Base-by-base conservation (phyloP, 83 land plant species). In the Diphasiastrum complanatum region DNA sequence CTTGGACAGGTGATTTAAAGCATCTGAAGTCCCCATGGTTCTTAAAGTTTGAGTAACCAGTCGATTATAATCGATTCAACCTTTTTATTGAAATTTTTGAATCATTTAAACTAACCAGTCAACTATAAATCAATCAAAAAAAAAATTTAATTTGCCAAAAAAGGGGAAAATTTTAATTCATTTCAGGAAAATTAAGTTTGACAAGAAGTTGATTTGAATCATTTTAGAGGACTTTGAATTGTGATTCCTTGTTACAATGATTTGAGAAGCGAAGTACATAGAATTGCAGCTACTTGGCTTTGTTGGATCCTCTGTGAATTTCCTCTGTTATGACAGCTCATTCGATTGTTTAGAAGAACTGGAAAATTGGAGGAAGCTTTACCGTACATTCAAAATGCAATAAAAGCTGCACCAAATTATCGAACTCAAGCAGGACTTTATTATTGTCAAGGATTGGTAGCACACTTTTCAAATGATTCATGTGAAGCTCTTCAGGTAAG, bases 401-500 rank as follows among this genome's bases (percentile, higher is more conserved):
- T 63, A 43, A 70, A 64, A 55, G 26, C 70, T 18, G 26, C 60
- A 40, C 22, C 68, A 8, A 36, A 24, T 30, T 51, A 56, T 12
- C 16, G 29, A 16, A 45, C 32, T 26, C 50, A 51, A 52, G 69
- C 73, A 37, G 73, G 73, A 24, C 40, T 70, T 10, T 49, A 51
- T 33, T 70, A 66, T 27, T 70, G 73, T 45, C 63, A 70, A 45
- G 73, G 73, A 24, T 52, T 70, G 25, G 37, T 53, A 6, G 59
- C 68, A n/a, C 47, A 43, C 26, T 23, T 63, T 40, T 63, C 57
- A 2, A 70, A 70, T 32, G 66, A 70, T 25, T 60, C 60, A 11
- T 43, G 30, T 34, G 51, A 70, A 29, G 69, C 73, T 45, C 26
- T 64, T 6, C 40, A 37, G 45, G 61, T 59, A 20, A 33, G 38